Base-by-base conservation (phyloP, 345 rosid genomes). In the Lepidium aucheri region DNA sequence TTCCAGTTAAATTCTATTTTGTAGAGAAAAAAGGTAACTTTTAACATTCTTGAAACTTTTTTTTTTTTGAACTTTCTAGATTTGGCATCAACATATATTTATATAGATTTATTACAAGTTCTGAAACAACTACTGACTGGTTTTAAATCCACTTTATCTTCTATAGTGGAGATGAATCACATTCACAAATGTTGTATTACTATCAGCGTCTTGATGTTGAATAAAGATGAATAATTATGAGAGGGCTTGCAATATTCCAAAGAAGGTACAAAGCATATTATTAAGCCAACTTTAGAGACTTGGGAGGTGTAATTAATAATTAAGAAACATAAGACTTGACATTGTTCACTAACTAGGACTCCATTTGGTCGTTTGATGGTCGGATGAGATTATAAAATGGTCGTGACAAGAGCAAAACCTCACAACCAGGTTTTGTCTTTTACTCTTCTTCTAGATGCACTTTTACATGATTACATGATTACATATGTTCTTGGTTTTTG, bases 261-360 rank as follows among this genome's bases (percentile, higher is more conserved):
- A 70, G 59, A 72, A 24, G 33, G 81, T 77, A 59, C 72, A 20
- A 12, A 38, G 1, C 14, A 41, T 40, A 40, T 20, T 4, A 9
- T 26, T 78, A 74, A 38, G 80, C 76, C 33, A 72, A 78, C 46
- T 75, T 75, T 28, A 68, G 78, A 52, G 74, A 72, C 43, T 42
- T 81, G 15, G 62, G 59, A 0, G 82, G 80, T 12, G 74, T 77
- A 8, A 4, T 52, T n/a, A n/a, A n/a, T n/a, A 6, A 72, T 72
- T 33, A 16, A 11, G 15, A 40, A 75, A 9, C 69, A 77, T 32
- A 66, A 57, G 81, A n/a, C n/a, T n/a, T n/a, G n/a, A n/a, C 70
- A 51, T 24, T 20, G 17, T 18, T 34, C 20, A 38, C 71, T 56
- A 10, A 41, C 28, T 10, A 38, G 26, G 4, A 20, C 9, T 18